Evolutionary conservation across 805 yeast species (phyloP), one percentile per base, ranked within the genome.

Genomic region (Clavispora carvajalis): DNA sequence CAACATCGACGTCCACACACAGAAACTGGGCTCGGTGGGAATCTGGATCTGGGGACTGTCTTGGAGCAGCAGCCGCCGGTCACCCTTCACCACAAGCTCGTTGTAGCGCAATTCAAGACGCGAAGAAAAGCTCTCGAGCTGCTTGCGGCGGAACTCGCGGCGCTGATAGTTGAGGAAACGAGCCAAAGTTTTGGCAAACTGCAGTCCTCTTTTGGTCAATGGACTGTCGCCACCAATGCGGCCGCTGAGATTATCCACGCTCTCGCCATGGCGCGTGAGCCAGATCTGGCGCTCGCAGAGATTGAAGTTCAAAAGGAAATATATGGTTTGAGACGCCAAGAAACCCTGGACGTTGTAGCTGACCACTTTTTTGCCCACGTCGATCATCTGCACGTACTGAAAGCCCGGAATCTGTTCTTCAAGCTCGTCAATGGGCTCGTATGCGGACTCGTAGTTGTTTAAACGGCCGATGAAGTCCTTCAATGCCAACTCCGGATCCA

Each of bases 261-360:
- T 80, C 63, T 91, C 98, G 37, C 99, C 99, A 55, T 90, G 96
- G 46, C 99, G 77, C 1, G 97, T 82, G 46, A 91, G 84, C 89
- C 96, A 91, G 38, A 91, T 89, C 59, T 90, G 95, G 45, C 97
- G 74, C 58, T 86, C 93, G 43, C 83, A 76, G 33, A 91, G 70
- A 58, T 93, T 91, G 75, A 91, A 91, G 74, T 34, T 72, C 47
- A 91, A 71, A 48, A 91, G 67, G 67, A 88, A 93, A 58, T 88
- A 91, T 26, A 90, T 86, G 1, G 96, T 85, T 57, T 93, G 98
- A 3, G 96, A 89, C 0, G 96, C 91, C 39, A 91, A 67, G 55
- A 88, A 93, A 0, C 82, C 82, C 54, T 86, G 86, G 42, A 91
- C 85, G 56, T 90, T 88, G 59, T 83, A 90, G 24, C 96, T 87